Evolutionary conservation across 805 yeast species (phyloP), one percentile per base, ranked within the genome.

Genomic region (Metschnikowia borealis): DNA sequence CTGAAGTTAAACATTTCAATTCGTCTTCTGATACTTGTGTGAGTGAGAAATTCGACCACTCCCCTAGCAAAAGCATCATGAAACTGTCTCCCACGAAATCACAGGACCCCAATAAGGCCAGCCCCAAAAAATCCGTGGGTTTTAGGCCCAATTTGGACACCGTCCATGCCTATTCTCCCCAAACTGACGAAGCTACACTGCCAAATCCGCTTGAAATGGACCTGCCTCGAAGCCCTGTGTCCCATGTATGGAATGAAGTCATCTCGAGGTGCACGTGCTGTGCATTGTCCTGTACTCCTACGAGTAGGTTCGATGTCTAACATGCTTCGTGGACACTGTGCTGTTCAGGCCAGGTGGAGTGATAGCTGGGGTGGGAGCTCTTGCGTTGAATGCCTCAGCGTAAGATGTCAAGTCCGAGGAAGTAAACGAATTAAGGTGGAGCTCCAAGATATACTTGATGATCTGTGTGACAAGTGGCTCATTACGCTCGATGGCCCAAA

Each of bases 391-490:
- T 26, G 68, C 65, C 6, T 71, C 60, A 5, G 78, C 68, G 32
- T 73, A 74, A 3, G 71, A 65, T 3, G 62, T 55, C 17, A 80
- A 45, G 40, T 65, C 63, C 6, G 66, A 61, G 1, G 79, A 64
- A 10, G 73, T 61, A 21, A 64, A 71, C 14, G 77, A 74, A 44
- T 71, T 73, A 40, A 92, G 69, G 63, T 92, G 97, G 38, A 78
- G 70, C 50, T 78, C 78, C 46, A 89, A 70, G 13, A 83, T 74
- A 60, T 82, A 87, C 54, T 80, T 77, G 20, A 85, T 69, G 46
- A 92, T 87, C 23, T 85, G 74, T 3, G 82, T 65, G 13, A 84
- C 81, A 5, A 89, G 76, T 0, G 94, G 85, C 49, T 81, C 84
- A 20, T 74, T 70, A 18, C 79, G 67, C 38, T 60, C 57, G 5